Evolutionary conservation across 257 asterid genomes (phyloP).

Genomic region (Echites panduratus): DNA sequence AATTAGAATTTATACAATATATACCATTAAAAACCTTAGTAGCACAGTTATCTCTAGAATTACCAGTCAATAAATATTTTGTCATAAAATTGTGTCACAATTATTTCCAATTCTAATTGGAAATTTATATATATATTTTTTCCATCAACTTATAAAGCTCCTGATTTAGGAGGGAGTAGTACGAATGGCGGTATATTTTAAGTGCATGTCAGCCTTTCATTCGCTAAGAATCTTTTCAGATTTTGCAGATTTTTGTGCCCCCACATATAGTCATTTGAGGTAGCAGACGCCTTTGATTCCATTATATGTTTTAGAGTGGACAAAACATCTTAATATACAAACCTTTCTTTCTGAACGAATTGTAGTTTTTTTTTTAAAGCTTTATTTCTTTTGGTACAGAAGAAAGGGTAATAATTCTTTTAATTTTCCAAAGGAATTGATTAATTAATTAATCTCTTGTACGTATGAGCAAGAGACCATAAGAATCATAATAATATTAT

Average conservation of each 20-base stretch:
- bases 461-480: no score
- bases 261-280: slow-evolving; percentile 37
- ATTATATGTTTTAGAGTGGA: slow-evolving; percentile 16
- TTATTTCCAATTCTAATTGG: not conserved
- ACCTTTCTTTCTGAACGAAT: slow-evolving; percentile 19
- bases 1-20: no score
- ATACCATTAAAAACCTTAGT: no score
- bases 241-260: slow-evolving; percentile 44
- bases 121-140: no score
- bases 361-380: slow-evolving; percentile 3
- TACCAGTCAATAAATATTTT: not conserved
- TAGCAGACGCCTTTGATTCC: slow-evolving; percentile 26
- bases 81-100: not conserved
- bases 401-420: slow-evolving; percentile 16
- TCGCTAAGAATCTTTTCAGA: slow-evolving; percentile 44
- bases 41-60: no score
- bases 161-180: slow-evolving; percentile 16
- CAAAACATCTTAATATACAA: slow-evolving; percentile 21
- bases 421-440: not conserved
- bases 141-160: slow-evolving; percentile 12
- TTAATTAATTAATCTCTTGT: no score
- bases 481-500: slow-evolving; percentile 18
- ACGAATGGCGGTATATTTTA: slow-evolving; percentile 7
- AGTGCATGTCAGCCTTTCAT: slow-evolving; percentile 40
- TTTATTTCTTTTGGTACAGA: not conserved